Conservation (phyloP, 805 yeast species). For the Starmerella asiatica region DNA sequence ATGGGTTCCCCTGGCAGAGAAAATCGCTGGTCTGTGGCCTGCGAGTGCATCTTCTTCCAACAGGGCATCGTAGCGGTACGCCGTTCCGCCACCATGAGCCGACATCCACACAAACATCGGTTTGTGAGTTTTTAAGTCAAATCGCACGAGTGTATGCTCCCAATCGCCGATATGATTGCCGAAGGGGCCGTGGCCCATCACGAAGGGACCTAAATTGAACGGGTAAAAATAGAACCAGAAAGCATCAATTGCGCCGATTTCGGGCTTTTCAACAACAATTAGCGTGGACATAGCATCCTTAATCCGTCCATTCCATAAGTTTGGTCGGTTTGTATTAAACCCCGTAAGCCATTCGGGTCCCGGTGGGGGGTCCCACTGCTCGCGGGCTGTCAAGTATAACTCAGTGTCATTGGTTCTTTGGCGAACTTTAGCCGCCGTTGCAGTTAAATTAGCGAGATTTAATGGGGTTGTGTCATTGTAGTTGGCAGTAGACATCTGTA, state of each 20-base stretch:
- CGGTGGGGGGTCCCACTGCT: conserved; percentile 54
- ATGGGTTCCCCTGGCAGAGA: conserved; percentile 90
- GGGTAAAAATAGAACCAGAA: conserved; percentile 94
- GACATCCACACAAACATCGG: conserved; percentile 91
- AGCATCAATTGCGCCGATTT: conserved; percentile 65
- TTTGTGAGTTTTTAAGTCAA: conserved; percentile 44
- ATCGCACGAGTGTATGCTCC: conserved; percentile 88
- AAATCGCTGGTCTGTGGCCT: conserved; percentile 54
- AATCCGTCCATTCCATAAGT: conserved; percentile 55
- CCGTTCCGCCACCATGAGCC: conserved; percentile 96
- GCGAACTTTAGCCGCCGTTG: conserved; percentile 11
- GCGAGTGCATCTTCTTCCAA: conserved; percentile 31
- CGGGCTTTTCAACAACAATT: conserved; percentile 80
- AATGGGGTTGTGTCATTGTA: conserved; percentile 26
- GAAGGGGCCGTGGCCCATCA: conserved; percentile 94
- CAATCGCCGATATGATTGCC: conserved; percentile 97
- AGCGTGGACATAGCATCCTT: conserved; percentile 66
- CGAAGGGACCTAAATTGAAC: conserved; percentile 89
- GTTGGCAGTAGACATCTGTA: conserved; percentile 41
- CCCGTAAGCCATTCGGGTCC: conserved; percentile 68
- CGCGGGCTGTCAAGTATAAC: conserved; percentile 49
- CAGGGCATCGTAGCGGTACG: conserved; percentile 61
- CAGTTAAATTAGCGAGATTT: conserved; percentile 12
- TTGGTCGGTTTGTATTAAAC: conserved; percentile 43
- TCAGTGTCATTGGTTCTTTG: conserved; percentile 27